These are phyloP conservation scores for Sequoia sempervirens DNA, from an alignment of 75 land plant genomes.

Conservation along the genomic window DNA sequence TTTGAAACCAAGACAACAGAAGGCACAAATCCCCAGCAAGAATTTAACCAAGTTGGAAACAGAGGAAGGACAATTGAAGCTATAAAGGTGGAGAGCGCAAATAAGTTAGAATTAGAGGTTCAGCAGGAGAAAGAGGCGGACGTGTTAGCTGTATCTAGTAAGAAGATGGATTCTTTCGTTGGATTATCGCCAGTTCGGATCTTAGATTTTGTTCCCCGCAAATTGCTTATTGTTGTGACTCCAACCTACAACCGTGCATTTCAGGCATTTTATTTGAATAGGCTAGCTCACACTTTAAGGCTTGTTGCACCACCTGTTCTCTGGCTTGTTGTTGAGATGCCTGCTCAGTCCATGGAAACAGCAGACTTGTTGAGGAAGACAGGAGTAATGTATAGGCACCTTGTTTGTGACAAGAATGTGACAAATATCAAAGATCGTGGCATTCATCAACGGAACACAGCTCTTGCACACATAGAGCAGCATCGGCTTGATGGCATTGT, in stretches of 20 bases:
- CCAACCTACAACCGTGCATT: constrained; percentile 72
- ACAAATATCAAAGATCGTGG: constrained; percentile 59
- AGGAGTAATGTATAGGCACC: constrained; percentile 89
- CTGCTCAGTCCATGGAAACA: constrained; percentile 70
- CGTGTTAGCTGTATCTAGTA: background rate
- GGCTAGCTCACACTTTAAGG: constrained; percentile 70
- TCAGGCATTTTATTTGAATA: constrained; percentile 71
- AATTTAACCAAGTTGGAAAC: background rate
- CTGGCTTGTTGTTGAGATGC: constrained; percentile 90
- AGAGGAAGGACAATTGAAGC: constrained; percentile 6
- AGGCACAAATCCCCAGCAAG: constrained; percentile 9
- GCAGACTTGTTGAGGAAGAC: constrained; percentile 65
- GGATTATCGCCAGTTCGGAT: constrained; percentile 4
- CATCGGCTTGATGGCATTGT: constrained; percentile 90
- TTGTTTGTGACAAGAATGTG: constrained; percentile 56
- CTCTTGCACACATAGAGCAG: constrained; percentile 73
- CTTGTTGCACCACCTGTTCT: constrained; percentile 71
- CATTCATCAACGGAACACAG: constrained; percentile 67
- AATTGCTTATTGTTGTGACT: constrained; percentile 80
- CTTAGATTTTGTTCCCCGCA: constrained; percentile 21
- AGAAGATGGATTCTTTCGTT: background rate
- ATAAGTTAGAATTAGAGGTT: background rate
- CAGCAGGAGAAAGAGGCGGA: constrained; percentile 4
- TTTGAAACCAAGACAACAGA: constrained; percentile 16
- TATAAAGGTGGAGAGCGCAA: background rate